phyloP scores from a whole-genome alignment of 352 stramenopile genomes.

The Phytophthora tentaculata region DNA sequence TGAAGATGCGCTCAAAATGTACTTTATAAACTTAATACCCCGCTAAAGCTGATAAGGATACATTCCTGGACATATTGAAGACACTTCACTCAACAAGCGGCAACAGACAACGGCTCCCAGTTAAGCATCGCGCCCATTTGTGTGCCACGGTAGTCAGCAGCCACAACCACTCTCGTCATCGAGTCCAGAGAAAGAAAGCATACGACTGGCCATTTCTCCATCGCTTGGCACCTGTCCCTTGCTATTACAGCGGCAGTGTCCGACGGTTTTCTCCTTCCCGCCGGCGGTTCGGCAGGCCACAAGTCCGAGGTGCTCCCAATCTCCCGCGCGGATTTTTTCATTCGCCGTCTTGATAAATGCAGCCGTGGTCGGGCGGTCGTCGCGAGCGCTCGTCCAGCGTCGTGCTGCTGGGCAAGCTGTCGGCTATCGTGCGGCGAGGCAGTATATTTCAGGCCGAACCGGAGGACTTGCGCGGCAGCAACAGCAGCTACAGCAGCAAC shows the following conservation, averaged over 20 bases:
- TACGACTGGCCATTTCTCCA: neutral
- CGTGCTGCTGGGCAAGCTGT: constrained; percentile 54
- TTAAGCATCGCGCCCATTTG: constrained; percentile 8
- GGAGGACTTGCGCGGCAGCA: constrained; percentile 33
- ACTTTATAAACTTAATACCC: constrained; percentile 12
- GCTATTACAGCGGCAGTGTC: constrained; percentile 17
- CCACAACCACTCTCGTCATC: constrained; percentile 22
- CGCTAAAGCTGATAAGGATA: constrained; percentile 8
- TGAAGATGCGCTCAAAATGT: neutral
- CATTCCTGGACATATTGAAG: constrained; percentile 27
- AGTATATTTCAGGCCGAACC: constrained; percentile 40
- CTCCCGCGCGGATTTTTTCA: constrained; percentile 10
- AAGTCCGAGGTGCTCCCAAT: constrained; percentile 18
- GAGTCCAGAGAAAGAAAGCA: constrained; percentile 20
- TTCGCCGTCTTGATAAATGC: constrained; percentile 24
- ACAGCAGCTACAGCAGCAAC: constrained; percentile 23
- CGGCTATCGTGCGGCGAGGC: constrained; percentile 53
- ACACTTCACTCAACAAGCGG: constrained; percentile 10
- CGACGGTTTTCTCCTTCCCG: constrained; percentile 32
- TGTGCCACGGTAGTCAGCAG: constrained; percentile 25
- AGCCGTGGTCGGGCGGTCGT: constrained; percentile 37
- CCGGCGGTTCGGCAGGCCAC: neutral
- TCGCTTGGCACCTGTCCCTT: constrained; percentile 5
- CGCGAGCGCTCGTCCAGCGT: constrained; percentile 48
- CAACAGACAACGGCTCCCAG: constrained; percentile 19